Base-by-base conservation (phyloP, 441 rosid species). In the Geranium incanum region DNA sequence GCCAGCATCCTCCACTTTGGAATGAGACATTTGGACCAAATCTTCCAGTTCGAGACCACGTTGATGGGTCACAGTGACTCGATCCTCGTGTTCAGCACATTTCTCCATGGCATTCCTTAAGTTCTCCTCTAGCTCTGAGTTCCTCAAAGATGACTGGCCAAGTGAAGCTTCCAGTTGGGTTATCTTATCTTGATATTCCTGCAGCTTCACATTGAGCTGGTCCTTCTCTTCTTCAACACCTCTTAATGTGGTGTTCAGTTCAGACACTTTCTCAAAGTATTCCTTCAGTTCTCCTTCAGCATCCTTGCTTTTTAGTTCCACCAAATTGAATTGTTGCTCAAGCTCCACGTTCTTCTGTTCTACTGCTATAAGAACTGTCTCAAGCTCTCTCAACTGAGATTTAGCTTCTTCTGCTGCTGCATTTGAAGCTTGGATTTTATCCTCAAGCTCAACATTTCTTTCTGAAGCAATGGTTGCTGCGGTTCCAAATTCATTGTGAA, bases 21-120 rank as follows among this genome's bases (percentile, higher is more conserved):
- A 88, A 80, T 88, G 86, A 70, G 96, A 89, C 36, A 78, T 75
- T 79, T 93, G 95, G 78, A 85, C 78, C 73, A 89, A 82, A 78
- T 88, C 89, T 82, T 92, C 99, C 21, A 95, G 87, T 76, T 95
- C 97, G 72, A 79, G 82, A 85, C 97, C 83, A 71, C 95, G 93
- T 79, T 89, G 91, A 76, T 92, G 97, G 78, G 74, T 80, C 83
- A 79, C 83, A 71, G 77, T 88, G 78, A 91, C 90, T 67, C 88
- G 85, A 76, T 82, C 92, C 82, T 95, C 97, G 7, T 89, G 92
- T 72, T 87, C 92, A 70, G 84, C 79, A 70, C 88, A 84, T 85
- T 83, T 89, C 77, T 76, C 86, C 45, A 74, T 57, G 18, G 84
- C 83, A 71, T 63, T 78, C 85, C 78, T 87, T 80, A 93, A 72